Conservation (phyloP, 208 protist genomes). For the Crithidia brevicula region DNA sequence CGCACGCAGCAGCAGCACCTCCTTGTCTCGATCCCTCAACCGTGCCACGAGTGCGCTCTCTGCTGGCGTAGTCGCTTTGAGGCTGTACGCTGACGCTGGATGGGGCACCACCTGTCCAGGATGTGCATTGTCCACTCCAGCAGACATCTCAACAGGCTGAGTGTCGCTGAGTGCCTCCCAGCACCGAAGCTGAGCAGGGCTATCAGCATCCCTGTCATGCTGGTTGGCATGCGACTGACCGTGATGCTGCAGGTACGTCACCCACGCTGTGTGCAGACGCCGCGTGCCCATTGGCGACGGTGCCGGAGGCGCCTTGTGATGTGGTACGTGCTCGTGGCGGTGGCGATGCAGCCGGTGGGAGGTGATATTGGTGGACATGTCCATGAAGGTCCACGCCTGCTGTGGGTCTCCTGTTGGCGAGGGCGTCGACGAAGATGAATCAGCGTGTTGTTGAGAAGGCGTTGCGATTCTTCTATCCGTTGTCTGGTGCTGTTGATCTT, state of each 20-base stretch:
- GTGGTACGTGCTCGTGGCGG: constrained; percentile 7
- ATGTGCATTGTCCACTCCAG: too few species aligned
- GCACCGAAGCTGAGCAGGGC: too few species aligned
- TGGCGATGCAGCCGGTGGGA: constrained; percentile 7
- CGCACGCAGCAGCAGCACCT: constrained; percentile 15
- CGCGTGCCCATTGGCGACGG: constrained; percentile 8
- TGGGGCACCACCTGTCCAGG: too few species aligned
- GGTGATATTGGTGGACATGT: constrained; percentile 12
- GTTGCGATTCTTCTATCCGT: too few species aligned
- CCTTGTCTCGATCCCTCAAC: background rate
- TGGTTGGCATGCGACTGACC: background rate
- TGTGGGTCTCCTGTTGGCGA: background rate
- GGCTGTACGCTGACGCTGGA: too few species aligned
- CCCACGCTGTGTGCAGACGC: constrained; percentile 13
- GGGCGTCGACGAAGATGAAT: background rate
- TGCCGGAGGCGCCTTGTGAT: background rate
- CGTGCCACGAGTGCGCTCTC: background rate
- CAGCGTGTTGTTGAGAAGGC: too few species aligned
- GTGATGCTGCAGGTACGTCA: constrained; percentile 15
- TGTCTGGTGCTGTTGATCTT: too few species aligned
- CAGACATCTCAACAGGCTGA: background rate
- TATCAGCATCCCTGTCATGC: too few species aligned
- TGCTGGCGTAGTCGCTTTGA: background rate
- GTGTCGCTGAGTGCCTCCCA: too few species aligned
- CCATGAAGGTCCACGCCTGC: constrained; percentile 3